Base-by-base conservation (phyloP, 768 basidiomycete species). In the Lentinula aciculospora region DNA sequence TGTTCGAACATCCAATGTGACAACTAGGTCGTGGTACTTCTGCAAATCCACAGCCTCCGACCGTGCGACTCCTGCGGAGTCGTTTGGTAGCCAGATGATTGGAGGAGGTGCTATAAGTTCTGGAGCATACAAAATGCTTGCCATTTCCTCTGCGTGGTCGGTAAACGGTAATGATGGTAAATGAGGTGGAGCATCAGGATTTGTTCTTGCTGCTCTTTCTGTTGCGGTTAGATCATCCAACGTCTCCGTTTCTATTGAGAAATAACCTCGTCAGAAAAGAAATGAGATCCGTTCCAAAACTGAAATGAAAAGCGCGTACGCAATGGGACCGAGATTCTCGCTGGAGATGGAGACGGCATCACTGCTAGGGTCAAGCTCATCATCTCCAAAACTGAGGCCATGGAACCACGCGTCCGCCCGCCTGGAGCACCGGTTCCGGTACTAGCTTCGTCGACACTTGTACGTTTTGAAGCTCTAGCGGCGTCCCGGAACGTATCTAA, bases 61-160 rank as follows among this genome's bases (percentile, higher is more conserved):
- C 37, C 81, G 77, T 7, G 86, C 88, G 15, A 91, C 83, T 23
- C 87, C 87, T 15, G 85, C 83, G 10, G 78, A 77, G 67, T 92
- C 90, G 67, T 88, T 86, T 1, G 88, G 88, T n/a, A 92, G 75
- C 91, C 91, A 92, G 51, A 94, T 88, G 59, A 88, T 83, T 1
- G 89, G 90, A 19, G 80, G 74, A 17, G 89, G 88, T 12, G 88
- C 88, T 61, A 89, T 79, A 39, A 92, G 76, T 68, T 90, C 90
- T 1, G 90, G 88, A 3, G 91, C 88, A 66, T 92, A 94, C 37
- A 94, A 72, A 56, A 92, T 83, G 15, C 85, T 84, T 5, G 82
- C 80, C 81, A 88, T 85, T 63, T 89, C 86, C 64, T 88, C 85
- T 13, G 86, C 85, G 62, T 89, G 88, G 68, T 89, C 88, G 1